These are phyloP conservation scores for Colletotrichum karsti DNA, from an alignment of 2,329 filamentous ascomycete genomes.

Conservation along the genomic window DNA sequence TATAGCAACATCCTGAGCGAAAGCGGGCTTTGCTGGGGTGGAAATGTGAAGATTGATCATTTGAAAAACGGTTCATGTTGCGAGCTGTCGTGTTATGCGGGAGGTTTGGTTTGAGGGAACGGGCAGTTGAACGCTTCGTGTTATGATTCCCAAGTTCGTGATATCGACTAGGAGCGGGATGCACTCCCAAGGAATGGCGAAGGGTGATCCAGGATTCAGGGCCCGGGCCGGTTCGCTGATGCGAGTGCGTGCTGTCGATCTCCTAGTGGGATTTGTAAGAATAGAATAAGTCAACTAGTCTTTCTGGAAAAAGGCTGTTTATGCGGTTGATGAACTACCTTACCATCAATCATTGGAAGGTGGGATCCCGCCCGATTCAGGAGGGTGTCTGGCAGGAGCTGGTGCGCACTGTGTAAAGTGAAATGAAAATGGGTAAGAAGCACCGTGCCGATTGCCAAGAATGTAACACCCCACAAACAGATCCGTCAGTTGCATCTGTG, in stretches of 20 bases:
- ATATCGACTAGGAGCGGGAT: slow-evolving; percentile 12
- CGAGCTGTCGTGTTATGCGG: not conserved
- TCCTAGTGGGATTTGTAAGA: not conserved
- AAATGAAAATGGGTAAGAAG: not conserved
- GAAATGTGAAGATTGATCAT: not conserved
- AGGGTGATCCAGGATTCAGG: not conserved
- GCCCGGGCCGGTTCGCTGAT: slow-evolving; percentile 13
- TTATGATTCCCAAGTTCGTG: not conserved
- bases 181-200: not conserved
- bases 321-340: not conserved
- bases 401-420: not conserved
- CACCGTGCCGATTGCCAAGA: slow-evolving; percentile 5
- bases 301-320: not conserved
- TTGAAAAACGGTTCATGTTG: not conserved
- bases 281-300: not conserved
- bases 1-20: not conserved
- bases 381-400: not conserved
- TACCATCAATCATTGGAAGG: not conserved
- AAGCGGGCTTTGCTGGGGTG: not conserved
- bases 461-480: not conserved
- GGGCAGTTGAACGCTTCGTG: not conserved
- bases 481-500: not conserved
- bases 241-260: slow-evolving; percentile 1
- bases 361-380: not conserved
- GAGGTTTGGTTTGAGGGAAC: not conserved